Conservation (phyloP, 78 protist genomes). For the Mastigamoeba balamuthi region DNA sequence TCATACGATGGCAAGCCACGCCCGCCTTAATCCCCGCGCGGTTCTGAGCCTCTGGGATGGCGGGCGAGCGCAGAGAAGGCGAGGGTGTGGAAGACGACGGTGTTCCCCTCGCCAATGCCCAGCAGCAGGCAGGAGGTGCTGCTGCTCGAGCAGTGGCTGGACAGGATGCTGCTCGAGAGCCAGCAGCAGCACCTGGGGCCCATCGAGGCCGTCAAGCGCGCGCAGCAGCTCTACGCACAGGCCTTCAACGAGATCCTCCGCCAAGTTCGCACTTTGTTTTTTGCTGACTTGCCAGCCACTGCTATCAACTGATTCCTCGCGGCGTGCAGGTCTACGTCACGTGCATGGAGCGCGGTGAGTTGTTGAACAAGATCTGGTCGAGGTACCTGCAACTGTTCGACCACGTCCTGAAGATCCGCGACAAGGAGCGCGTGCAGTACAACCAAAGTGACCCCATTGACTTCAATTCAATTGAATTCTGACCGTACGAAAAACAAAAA, state of each 20-base stretch:
- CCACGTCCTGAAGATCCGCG: neutral
- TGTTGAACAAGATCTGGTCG: neutral
- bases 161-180: neutral
- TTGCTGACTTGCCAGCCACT: too few relatives aligned
- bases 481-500: neutral
- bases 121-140: neutral
- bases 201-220: neutral
- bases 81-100: neutral
- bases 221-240: neutral
- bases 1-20: neutral
- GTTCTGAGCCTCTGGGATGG: too few relatives aligned
- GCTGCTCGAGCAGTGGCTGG: neutral
- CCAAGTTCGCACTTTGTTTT: too few relatives aligned
- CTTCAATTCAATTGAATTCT: neutral
- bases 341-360: neutral
- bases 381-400: neutral
- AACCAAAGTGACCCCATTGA: neutral
- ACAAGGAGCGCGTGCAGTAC: neutral
- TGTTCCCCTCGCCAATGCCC: neutral
- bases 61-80: neutral
- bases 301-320: too few relatives aligned
- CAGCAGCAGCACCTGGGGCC: neutral
- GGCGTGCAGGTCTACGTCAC: neutral
- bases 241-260: neutral
- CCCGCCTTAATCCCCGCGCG: neutral